phyloP scores from a whole-genome alignment of 352 stramenopile species.

The Phytophthora citrophthora region DNA sequence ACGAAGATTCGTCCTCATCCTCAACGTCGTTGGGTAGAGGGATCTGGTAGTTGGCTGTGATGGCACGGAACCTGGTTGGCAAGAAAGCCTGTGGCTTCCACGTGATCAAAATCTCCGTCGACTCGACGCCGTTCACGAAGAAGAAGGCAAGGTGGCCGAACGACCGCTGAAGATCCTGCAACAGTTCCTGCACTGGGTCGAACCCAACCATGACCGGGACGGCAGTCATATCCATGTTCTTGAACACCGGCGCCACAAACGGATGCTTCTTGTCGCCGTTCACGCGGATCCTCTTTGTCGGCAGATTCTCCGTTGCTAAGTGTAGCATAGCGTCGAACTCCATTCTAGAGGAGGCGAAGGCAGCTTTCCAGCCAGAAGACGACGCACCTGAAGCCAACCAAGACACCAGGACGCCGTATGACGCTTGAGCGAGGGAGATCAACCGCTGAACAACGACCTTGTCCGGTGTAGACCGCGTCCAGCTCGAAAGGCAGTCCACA shows the following conservation, averaged over 20 bases:
- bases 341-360: conserved; percentile 55
- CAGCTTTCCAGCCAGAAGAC: conserved; percentile 66
- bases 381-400: conserved; percentile 68
- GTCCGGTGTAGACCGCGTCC: conserved; percentile 71
- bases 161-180: conserved; percentile 56
- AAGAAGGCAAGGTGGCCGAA: conserved; percentile 81
- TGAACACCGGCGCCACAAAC: conserved; percentile 81
- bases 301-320: conserved; percentile 59
- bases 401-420: conserved; percentile 57
- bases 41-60: conserved; percentile 66
- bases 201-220: conserved; percentile 78
- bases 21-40: conserved; percentile 48
- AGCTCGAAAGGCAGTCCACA: conserved; percentile 81
- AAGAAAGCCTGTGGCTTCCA: conserved; percentile 87
- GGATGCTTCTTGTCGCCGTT: conserved; percentile 64
- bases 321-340: conserved; percentile 75
- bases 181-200: conserved; percentile 71
- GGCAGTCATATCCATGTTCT: conserved; percentile 81
- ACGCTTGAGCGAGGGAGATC: conserved; percentile 61
- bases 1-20: conserved; percentile 32
- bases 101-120: conserved; percentile 69
- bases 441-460: conserved; percentile 74
- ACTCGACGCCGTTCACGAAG: conserved; percentile 77
- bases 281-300: conserved; percentile 63
- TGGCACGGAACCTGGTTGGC: conserved; percentile 82